Percentiles rank a stretch among this genome's conserved stretches.
phyloP scores from a whole-genome alignment of 148 eudicot genomes.

The Vaccinium myrtillus region DNA sequence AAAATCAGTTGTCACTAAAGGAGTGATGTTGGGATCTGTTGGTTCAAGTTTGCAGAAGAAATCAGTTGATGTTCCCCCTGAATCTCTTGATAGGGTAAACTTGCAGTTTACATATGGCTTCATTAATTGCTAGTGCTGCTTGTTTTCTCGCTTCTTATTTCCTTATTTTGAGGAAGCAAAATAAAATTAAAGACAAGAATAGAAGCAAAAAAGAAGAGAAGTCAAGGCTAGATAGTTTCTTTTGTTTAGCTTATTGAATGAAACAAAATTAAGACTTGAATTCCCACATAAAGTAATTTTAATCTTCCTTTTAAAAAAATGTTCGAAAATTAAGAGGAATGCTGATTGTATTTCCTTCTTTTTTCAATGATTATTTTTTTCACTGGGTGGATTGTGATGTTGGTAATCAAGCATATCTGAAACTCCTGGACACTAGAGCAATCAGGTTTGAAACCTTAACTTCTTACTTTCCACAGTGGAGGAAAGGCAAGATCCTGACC shows the following conservation, averaged over 20 bases:
- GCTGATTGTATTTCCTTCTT: background rate
- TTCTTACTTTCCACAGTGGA: background rate
- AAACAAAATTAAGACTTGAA: background rate
- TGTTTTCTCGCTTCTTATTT: background rate
- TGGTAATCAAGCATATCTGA: background rate
- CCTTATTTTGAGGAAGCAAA: background rate
- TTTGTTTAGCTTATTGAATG: constrained; percentile 8
- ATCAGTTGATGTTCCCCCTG: constrained; percentile 41
- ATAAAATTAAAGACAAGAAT: background rate
- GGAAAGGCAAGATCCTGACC: background rate
- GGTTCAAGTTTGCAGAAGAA: constrained; percentile 29
- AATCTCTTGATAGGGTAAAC: constrained; percentile 65
- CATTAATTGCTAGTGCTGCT: background rate
- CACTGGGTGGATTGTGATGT: background rate
- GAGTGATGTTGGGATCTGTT: constrained; percentile 23
- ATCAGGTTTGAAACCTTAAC: background rate
- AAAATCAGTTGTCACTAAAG: constrained; percentile 17
- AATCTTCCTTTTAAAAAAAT: background rate
- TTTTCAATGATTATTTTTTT: background rate
- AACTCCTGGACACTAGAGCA: background rate
- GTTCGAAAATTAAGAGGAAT: background rate
- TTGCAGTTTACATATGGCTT: constrained; percentile 4
- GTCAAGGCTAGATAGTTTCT: background rate
- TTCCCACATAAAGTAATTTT: background rate
- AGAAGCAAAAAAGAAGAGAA: background rate